These are phyloP conservation scores for Cercospora citrullina DNA, from an alignment of 2,329 filamentous ascomycete species.

Conservation along the genomic window DNA sequence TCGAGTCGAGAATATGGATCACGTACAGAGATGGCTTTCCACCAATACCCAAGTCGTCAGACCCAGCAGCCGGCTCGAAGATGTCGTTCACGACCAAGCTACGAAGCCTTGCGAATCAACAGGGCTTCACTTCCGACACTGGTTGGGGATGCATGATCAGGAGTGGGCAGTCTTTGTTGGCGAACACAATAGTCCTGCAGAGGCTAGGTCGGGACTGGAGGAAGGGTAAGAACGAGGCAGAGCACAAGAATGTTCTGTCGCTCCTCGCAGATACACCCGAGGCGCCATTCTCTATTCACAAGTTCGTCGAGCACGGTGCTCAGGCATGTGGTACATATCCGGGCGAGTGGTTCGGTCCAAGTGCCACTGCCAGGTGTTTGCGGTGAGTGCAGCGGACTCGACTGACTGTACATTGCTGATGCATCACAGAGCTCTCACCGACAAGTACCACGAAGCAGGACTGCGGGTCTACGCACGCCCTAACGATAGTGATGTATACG, in stretches of 20 bases:
- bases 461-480: conserved; percentile 86
- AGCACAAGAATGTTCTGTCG: conserved; percentile 69
- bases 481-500: conserved; percentile 88
- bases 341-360: conserved; percentile 98
- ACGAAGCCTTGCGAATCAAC: conserved; percentile 74
- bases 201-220: conserved; percentile 85
- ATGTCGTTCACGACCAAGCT: conserved; percentile 84
- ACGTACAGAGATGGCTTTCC: conserved; percentile 89
- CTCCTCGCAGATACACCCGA: conserved; percentile 83
- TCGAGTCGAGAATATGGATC: conserved; percentile 93
- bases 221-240: conserved; percentile 56
- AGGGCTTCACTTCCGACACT: conserved; percentile 86
- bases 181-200: conserved; percentile 75
- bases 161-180: conserved; percentile 88
- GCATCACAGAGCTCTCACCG: conserved; percentile 68
- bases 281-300: conserved; percentile 92
- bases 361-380: conserved; percentile 89
- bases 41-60: conserved; percentile 74
- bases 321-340: conserved; percentile 88
- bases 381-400: conserved; percentile 61
- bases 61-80: conserved; percentile 67
- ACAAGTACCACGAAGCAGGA: conserved; percentile 60
- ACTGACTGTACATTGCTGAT: conserved; percentile 12
- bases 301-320: conserved; percentile 86
- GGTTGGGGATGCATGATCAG: conserved; percentile 99